These are phyloP conservation scores for Alternaria conjuncta DNA, from an alignment of 2,329 filamentous ascomycete species.

Conservation along the genomic window DNA sequence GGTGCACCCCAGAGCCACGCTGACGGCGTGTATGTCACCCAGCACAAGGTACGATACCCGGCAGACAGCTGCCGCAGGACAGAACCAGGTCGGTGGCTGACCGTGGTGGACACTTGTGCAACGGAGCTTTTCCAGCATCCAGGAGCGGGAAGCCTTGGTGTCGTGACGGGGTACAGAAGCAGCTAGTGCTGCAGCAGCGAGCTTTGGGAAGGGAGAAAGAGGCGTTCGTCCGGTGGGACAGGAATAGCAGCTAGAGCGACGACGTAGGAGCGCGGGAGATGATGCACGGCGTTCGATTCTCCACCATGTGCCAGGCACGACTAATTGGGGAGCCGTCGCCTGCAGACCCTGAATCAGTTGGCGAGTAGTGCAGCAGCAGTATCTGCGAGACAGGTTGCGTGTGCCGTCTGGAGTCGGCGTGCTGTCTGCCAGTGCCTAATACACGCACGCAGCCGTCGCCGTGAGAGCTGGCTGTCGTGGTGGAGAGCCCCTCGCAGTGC, in stretches of 20 bases:
- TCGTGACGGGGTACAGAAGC: conserved; percentile 24
- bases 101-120: conserved; percentile 27
- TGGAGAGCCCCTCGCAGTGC: conserved; percentile 17
- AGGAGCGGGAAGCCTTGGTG: conserved; percentile 31
- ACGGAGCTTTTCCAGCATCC: conserved; percentile 33
- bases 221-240: conserved; percentile 35
- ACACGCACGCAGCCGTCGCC: neutral
- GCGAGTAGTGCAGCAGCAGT: neutral
- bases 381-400: neutral
- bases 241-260: conserved; percentile 28
- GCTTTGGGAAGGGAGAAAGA: conserved; percentile 26
- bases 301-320: conserved; percentile 17
- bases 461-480: neutral
- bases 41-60: conserved; percentile 35
- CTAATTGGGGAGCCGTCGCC: conserved; percentile 4
- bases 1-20: conserved; percentile 37
- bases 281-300: conserved; percentile 26
- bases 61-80: conserved; percentile 43
- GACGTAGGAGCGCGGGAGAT: conserved; percentile 23
- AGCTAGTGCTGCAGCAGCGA: conserved; percentile 34
- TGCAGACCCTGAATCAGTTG: conserved; percentile 17
- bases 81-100: conserved; percentile 45
- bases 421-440: neutral
- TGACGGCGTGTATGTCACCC: conserved; percentile 31
- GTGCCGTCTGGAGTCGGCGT: neutral